These are phyloP conservation scores for Lactifluus piperatus DNA, from an alignment of 768 basidiomycete genomes.

Conservation along the genomic window DNA sequence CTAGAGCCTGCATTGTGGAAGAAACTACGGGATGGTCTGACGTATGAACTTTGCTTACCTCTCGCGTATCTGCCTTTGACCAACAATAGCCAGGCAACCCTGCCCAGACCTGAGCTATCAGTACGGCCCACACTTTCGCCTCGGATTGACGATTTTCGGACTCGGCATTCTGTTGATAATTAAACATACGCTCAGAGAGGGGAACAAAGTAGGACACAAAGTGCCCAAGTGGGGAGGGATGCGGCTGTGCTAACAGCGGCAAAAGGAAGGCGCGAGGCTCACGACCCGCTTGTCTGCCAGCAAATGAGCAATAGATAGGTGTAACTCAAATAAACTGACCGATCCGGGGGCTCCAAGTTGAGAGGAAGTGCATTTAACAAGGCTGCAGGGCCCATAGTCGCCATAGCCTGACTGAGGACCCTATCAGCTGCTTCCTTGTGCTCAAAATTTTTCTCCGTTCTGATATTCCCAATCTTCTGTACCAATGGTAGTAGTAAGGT, in stretches of 20 bases:
- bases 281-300: conserved; percentile 49
- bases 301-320: neutral
- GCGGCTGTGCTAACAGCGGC: conserved; percentile 73
- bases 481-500: conserved; percentile 61
- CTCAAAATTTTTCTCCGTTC: conserved; percentile 78
- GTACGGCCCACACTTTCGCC: conserved; percentile 91
- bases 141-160: conserved; percentile 66
- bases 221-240: conserved; percentile 74
- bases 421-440: conserved; percentile 82
- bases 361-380: conserved; percentile 70
- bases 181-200: conserved; percentile 87
- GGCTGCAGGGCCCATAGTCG: conserved; percentile 75
- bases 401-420: conserved; percentile 73
- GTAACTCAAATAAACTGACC: conserved; percentile 41
- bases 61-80: conserved; percentile 61
- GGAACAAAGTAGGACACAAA: conserved; percentile 91
- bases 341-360: conserved; percentile 72
- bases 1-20: conserved; percentile 50
- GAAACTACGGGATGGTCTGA: neutral
- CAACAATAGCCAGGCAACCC: conserved; percentile 89
- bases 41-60: conserved; percentile 35
- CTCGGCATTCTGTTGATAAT: conserved; percentile 75
- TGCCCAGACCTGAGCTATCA: conserved; percentile 90
- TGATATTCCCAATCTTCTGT: conserved; percentile 59
- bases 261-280: conserved; percentile 90